Conservation (phyloP, 352 stramenopile species). For the Globisporangium solare region DNA sequence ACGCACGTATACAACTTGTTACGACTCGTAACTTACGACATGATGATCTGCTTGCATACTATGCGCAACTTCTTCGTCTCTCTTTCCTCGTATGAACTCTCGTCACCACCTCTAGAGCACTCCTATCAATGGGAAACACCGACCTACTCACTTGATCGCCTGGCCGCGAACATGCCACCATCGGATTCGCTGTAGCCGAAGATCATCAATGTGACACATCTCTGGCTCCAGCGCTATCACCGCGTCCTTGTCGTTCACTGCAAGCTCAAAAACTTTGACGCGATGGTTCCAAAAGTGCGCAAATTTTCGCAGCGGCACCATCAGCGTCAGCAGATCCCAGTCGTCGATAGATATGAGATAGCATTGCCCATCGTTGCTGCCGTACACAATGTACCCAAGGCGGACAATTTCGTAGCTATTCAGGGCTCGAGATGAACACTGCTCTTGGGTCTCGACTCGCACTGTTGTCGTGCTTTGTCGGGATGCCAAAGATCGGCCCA, state of each 20-base stretch:
- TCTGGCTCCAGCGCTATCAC: neutral
- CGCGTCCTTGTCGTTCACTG: neutral
- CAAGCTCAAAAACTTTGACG: neutral
- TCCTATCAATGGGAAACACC: too few species aligned
- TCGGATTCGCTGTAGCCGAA: neutral
- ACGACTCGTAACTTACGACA: too few species aligned
- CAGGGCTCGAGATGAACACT: neutral
- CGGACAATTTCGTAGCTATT: neutral
- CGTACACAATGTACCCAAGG: constrained; percentile 1
- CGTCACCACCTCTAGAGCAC: too few species aligned
- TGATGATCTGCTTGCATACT: too few species aligned
- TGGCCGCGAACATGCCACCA: constrained; percentile 1
- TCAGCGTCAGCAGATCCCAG: neutral
- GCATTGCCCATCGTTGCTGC: neutral
- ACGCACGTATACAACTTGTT: too few species aligned
- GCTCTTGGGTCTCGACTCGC: neutral
- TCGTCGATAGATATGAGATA: neutral
- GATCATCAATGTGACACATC: too few species aligned
- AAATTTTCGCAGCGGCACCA: constrained; percentile 1
- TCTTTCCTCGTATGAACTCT: too few species aligned
- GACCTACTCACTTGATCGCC: neutral
- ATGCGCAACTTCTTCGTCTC: too few species aligned
- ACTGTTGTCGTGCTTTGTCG: neutral
- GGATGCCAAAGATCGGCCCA: neutral
- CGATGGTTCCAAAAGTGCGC: constrained; percentile 3